phyloP scores from a whole-genome alignment of 345 rosid species.

The Orychophragmus violaceus region DNA sequence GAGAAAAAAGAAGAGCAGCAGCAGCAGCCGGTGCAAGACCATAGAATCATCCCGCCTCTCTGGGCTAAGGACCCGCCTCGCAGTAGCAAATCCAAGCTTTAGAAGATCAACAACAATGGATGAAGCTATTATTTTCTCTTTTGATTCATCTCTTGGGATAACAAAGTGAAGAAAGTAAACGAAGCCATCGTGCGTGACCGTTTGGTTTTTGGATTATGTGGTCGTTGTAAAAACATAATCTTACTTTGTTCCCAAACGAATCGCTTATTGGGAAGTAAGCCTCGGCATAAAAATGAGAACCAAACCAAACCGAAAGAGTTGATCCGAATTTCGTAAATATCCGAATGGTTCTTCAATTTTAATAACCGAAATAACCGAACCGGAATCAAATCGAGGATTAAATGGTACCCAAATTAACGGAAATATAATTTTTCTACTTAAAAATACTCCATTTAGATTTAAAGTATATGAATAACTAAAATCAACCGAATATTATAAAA shows the following conservation, averaged over 20 bases:
- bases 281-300: too few relatives aligned
- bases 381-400: too few relatives aligned
- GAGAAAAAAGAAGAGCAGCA: constrained; percentile 41
- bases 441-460: too few relatives aligned
- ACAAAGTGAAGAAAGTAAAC: not conserved
- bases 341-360: too few relatives aligned
- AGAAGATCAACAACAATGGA: constrained; percentile 11
- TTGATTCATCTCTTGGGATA: not conserved
- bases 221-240: not conserved
- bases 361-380: too few relatives aligned
- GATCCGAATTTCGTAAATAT: too few relatives aligned
- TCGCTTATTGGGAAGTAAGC: not conserved
- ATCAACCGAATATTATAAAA: too few relatives aligned
- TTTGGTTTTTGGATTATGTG: not conserved
- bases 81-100: constrained; percentile 48
- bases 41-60: constrained; percentile 54
- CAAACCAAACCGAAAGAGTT: too few relatives aligned
- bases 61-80: constrained; percentile 53
- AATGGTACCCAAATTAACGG: too few relatives aligned
- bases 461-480: too few relatives aligned
- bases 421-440: too few relatives aligned
- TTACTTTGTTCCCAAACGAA: not conserved
- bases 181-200: not conserved
- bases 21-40: constrained; percentile 33
- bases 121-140: constrained; percentile 6